phyloP scores from a whole-genome alignment of 2,329 filamentous ascomycete species.

The Aspergillus udagawae region DNA sequence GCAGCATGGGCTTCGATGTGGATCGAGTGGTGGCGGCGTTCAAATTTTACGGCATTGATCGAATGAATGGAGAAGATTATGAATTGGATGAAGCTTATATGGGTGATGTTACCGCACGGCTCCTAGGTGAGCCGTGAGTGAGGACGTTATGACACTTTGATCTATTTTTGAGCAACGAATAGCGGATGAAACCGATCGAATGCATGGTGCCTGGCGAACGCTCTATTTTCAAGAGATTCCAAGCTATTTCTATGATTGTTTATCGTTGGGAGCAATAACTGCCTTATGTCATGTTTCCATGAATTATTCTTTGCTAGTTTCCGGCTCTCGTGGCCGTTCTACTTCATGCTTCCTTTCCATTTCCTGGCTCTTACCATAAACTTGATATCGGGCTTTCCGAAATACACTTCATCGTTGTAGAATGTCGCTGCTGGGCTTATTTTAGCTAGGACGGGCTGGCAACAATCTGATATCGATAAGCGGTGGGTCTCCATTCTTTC shows the following conservation, averaged over 20 bases:
- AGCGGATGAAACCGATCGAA: conserved; percentile 15
- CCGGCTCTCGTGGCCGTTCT: background rate
- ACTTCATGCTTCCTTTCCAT: background rate
- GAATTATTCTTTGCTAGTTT: background rate
- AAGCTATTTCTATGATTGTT: conserved; percentile 4
- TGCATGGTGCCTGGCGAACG: conserved; percentile 31
- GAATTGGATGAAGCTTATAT: conserved; percentile 86
- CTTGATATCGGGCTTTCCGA: background rate
- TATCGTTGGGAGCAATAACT: background rate
- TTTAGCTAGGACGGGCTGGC: background rate
- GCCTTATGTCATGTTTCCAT: background rate
- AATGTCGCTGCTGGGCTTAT: background rate
- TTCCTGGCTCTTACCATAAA: background rate
- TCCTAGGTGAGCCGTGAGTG: conserved; percentile 70
- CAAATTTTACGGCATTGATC: conserved; percentile 73
- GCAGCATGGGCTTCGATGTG: conserved; percentile 86
- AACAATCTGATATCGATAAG: background rate
- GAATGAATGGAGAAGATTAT: conserved; percentile 73
- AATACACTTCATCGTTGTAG: background rate
- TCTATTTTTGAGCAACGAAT: background rate
- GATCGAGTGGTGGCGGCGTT: conserved; percentile 84
- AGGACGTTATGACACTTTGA: conserved; percentile 7
- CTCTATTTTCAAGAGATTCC: conserved; percentile 6
- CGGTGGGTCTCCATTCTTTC: background rate
- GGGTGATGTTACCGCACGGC: conserved; percentile 79